Evolutionary conservation across 2,329 filamentous ascomycete genomes (phyloP).

Genomic region (Lasiodiplodia sp.): DNA sequence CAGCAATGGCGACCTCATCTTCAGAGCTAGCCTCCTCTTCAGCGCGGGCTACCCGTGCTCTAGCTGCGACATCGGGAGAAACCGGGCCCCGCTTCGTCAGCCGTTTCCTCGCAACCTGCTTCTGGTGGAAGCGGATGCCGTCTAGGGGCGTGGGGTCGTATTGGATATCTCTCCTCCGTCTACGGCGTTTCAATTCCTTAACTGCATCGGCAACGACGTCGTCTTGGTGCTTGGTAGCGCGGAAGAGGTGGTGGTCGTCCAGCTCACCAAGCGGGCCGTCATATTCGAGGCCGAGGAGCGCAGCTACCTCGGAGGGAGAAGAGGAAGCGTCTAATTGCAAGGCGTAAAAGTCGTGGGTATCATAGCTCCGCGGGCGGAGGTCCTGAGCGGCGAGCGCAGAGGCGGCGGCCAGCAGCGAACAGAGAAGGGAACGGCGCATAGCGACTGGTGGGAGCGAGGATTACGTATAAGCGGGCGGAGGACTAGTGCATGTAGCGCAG

Average conservation of each 20-base stretch:
- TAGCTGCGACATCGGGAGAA: background rate
- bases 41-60: background rate
- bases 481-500: slow-evolving; percentile 5
- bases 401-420: slow-evolving; percentile 45
- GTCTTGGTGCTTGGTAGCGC: slow-evolving; percentile 66
- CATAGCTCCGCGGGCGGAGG: slow-evolving; percentile 71
- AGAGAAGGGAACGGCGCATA: slow-evolving; percentile 58
- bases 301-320: slow-evolving; percentile 73
- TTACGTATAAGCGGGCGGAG: slow-evolving; percentile 1
- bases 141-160: slow-evolving; percentile 68
- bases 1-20: background rate
- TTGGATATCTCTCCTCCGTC: slow-evolving; percentile 65
- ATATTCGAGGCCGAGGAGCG: slow-evolving; percentile 75
- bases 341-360: slow-evolving; percentile 89
- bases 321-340: slow-evolving; percentile 76
- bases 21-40: background rate
- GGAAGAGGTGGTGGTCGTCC: slow-evolving; percentile 84
- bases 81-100: slow-evolving; percentile 63
- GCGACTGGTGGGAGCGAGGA: slow-evolving; percentile 21
- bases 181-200: slow-evolving; percentile 61
- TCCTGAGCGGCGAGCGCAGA: slow-evolving; percentile 42
- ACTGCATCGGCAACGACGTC: slow-evolving; percentile 60
- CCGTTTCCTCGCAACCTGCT: slow-evolving; percentile 70
- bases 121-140: slow-evolving; percentile 78
- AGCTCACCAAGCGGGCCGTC: slow-evolving; percentile 83